Base-by-base conservation (phyloP, 2,329 filamentous ascomycete species). In the Nannizziopsis arthrosporioides region DNA sequence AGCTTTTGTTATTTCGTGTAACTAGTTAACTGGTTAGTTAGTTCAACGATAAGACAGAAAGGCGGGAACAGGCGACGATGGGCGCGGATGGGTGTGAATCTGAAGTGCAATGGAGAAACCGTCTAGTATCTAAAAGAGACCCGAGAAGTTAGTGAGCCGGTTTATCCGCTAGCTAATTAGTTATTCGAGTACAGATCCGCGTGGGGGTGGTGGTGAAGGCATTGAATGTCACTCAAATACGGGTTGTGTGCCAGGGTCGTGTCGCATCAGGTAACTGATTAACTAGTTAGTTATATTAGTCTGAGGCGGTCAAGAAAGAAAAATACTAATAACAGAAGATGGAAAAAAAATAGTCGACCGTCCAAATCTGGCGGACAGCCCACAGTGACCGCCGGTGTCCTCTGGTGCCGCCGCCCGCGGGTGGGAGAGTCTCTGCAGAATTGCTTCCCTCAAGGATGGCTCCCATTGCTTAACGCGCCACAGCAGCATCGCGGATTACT, bases 371-470 rank as follows among this genome's bases (percentile, higher is more conserved):
- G 55, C 59, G 54, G 7, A 41, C 59, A 58, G 57, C 63, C 57
- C 64, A 61, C 64, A 65, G 65, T 59, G 9, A 49, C 56, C 55
- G 58, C 59, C 56, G 68, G 67, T 72, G 72, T 75, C 63, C 63
- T 75, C 73, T 71, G 68, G 65, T 65, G 62, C 68, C 72, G 73
- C 73, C 72, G 73, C 65, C 67, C 64, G 67, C 68, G 71, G 72
- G 71, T 69, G 71, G 67, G 70, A 64, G 63, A 63, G 61, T 69
- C 71, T 74, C 71, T 76, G 73, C 73, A 72, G 70, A 73, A 75
- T 76, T 72, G 64, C 73, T 75, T 73, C 71, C 70, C 73, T 76
- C 70, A 73, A 74, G 71, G 53, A 55, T 76, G 61, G 65, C 60
- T 62, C 69, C 66, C 70, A 74, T 72, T 65, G 67, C 73, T 76